Conservation (phyloP, 2,329 filamentous ascomycete species). For the Colletotrichum sidae region DNA sequence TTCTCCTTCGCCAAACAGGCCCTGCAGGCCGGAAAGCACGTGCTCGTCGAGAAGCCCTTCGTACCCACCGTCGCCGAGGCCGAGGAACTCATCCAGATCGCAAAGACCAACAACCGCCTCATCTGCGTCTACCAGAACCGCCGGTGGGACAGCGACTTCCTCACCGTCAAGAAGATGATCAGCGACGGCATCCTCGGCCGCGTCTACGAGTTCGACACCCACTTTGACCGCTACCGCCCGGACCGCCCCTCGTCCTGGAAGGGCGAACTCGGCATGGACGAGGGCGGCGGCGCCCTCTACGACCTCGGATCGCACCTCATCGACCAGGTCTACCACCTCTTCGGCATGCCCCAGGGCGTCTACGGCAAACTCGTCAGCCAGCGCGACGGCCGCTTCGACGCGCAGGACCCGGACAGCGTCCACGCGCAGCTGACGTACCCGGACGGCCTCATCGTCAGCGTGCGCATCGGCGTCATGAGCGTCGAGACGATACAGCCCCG, state of each 20-base stretch:
- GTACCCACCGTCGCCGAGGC: slow-evolving; percentile 78
- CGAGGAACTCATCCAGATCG: slow-evolving; percentile 68
- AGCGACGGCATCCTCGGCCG: slow-evolving; percentile 71
- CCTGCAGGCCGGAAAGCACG: slow-evolving; percentile 78
- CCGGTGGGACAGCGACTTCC: slow-evolving; percentile 82
- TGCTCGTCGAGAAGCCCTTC: slow-evolving; percentile 87
- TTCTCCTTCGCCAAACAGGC: slow-evolving; percentile 73
- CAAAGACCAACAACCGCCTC: slow-evolving; percentile 61
- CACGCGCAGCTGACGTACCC: slow-evolving; percentile 76
- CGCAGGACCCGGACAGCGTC: slow-evolving; percentile 67
- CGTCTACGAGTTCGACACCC: slow-evolving; percentile 82
- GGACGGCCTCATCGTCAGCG: slow-evolving; percentile 72
- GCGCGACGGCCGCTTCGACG: slow-evolving; percentile 59
- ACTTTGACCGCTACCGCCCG: slow-evolving; percentile 81
- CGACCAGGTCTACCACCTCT: slow-evolving; percentile 78
- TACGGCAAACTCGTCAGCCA: slow-evolving; percentile 77
- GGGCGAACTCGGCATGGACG: slow-evolving; percentile 64
- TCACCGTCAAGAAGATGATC: slow-evolving; percentile 74
- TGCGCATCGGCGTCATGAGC: slow-evolving; percentile 76
- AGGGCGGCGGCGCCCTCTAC: slow-evolving; percentile 77
- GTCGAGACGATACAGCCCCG: slow-evolving; percentile 76
- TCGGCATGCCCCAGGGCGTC: slow-evolving; percentile 75
- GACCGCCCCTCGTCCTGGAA: slow-evolving; percentile 75
- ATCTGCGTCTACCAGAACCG: slow-evolving; percentile 82
- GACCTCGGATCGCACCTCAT: slow-evolving; percentile 82